Percentiles rank a stretch among this genome's conserved stretches.
These are phyloP conservation scores for Xylariomycetidae sp. DNA, from an alignment of 2,329 filamentous ascomycete genomes.

Conservation along the genomic window DNA sequence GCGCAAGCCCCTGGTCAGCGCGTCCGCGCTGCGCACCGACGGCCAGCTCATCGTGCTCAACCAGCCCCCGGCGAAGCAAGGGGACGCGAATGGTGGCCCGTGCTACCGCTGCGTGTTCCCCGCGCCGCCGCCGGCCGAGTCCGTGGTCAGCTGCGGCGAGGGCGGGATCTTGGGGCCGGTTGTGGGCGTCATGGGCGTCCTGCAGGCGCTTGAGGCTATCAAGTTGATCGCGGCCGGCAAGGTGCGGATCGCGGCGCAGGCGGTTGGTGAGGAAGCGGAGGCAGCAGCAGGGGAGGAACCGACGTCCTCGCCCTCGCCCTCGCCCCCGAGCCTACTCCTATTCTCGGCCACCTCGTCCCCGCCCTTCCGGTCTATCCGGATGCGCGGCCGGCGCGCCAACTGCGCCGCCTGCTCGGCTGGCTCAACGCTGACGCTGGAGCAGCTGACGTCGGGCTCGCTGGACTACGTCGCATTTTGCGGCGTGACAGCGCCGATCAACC, in stretches of 20 bases:
- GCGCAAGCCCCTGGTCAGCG: conserved; percentile 75
- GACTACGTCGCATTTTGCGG: conserved; percentile 90
- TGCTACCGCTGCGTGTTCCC: conserved; percentile 96
- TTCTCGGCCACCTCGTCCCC: conserved; percentile 39
- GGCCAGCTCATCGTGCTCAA: conserved; percentile 89
- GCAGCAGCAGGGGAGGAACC: background rate
- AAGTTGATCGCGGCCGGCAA: conserved; percentile 63
- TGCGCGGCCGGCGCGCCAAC: conserved; percentile 61
- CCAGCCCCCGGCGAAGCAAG: conserved; percentile 60
- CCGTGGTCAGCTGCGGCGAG: conserved; percentile 81
- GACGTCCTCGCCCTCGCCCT: too few species aligned
- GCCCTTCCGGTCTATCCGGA: conserved; percentile 66
- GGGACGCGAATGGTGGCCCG: conserved; percentile 58
- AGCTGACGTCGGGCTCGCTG: conserved; percentile 57
- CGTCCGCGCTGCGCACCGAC: conserved; percentile 80
- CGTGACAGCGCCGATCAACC: conserved; percentile 42
- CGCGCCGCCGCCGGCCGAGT: conserved; percentile 75
- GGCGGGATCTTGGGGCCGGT: conserved; percentile 89
- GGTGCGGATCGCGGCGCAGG: conserved; percentile 17
- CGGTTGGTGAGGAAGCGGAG: conserved; percentile 4
- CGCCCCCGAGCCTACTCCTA: conserved; percentile 34
- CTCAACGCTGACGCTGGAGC: conserved; percentile 56
- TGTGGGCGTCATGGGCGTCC: conserved; percentile 85
- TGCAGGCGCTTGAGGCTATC: conserved; percentile 85
- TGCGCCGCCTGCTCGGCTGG: conserved; percentile 72